A percentile compares a stretch with the other conserved stretches of the same genome.
phyloP scores from a whole-genome alignment of 192 early-diverging fungal species.

The Podila verticillata region DNA sequence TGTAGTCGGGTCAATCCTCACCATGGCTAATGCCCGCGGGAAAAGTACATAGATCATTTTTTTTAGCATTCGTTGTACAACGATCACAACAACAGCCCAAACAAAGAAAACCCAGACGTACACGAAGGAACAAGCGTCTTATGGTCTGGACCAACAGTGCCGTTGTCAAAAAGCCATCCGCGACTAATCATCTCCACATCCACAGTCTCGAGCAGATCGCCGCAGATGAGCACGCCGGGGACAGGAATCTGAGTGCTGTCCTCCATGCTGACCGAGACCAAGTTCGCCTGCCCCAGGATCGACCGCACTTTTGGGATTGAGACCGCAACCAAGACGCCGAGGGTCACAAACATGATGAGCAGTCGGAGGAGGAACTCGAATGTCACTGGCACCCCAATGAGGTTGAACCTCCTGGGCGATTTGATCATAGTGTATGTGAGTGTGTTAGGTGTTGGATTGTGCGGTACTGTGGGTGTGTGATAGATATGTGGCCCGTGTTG shows the following conservation, averaged over 20 bases:
- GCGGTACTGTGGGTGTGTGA: no score
- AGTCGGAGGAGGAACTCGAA: slow-evolving; percentile 27
- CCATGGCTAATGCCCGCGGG: neutral
- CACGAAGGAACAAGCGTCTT: neutral
- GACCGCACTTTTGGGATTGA: slow-evolving; percentile 21
- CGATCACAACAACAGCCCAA: neutral
- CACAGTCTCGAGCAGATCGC: slow-evolving; percentile 1
- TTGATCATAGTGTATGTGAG: neutral
- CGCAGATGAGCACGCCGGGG: slow-evolving; percentile 19
- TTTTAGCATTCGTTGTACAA: neutral
- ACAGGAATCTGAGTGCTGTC: slow-evolving; percentile 10
- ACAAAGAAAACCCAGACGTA: neutral
- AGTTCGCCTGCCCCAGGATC: slow-evolving; percentile 27
- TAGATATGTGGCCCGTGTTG: no score
- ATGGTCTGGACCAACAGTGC: neutral
- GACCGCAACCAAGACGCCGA: slow-evolving; percentile 9
- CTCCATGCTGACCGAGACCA: slow-evolving; percentile 29
- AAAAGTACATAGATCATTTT: no score
- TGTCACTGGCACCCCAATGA: slow-evolving; percentile 35
- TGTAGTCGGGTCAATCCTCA: slow-evolving; percentile 7
- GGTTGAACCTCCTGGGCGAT: slow-evolving; percentile 3
- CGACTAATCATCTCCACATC: slow-evolving; percentile 15
- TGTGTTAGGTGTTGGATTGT: no score
- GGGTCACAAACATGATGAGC: slow-evolving; percentile 6
- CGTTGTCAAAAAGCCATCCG: slow-evolving; percentile 7